Evolutionary conservation across 257 asterid species (phyloP), one percentile per base, ranked within the genome.

Genomic region (Gentiana straminea): DNA sequence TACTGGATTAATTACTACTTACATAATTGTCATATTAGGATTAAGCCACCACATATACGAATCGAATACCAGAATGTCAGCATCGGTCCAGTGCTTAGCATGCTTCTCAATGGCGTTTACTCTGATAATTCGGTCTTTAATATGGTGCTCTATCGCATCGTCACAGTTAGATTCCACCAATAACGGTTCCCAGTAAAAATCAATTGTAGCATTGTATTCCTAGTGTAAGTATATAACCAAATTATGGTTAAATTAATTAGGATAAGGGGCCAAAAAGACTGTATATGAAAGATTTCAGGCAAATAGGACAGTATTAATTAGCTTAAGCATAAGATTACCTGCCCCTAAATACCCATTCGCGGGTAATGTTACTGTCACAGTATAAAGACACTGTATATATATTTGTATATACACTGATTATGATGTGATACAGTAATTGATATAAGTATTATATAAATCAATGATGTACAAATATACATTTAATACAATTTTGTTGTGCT

Each of bases 131-230:
- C 80, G 68, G 13, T 70, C 62, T 7, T 58, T 33, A 33, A 60
- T 64, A 9, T 65, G 71, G 52, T 79, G 85, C 51, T 61, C 33
- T 10, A 57, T 36, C 1, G 77, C 75, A 49, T 76, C 75, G 62
- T 76, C 82, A 8, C 70, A 67, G 55, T 79, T 79, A 13, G 82
- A 75, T 46, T 79, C 85, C 8, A 79, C 80, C 12, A 79, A 62
- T 55, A 79, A 48, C 1, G 85, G 85, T 1, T 75, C 71, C 82
- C 85, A 73, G 54, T 79, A 79, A 59, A 73, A 79, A 37, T 74
- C 80, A 4, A 79, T 52, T 24, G 80, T 64, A 9, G 72, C 78
- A 41, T 79, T 73, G 64, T 76, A 73, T 55, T 76, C 85, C 85
- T 79, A 5, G 37, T 8, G 48, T 45, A 49, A 7, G 45, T 34